Percentiles rank a stretch among this genome's conserved stretches.
phyloP scores from a whole-genome alignment of 2,329 filamentous ascomycete genomes.

The Chaetomiaceae sp. region DNA sequence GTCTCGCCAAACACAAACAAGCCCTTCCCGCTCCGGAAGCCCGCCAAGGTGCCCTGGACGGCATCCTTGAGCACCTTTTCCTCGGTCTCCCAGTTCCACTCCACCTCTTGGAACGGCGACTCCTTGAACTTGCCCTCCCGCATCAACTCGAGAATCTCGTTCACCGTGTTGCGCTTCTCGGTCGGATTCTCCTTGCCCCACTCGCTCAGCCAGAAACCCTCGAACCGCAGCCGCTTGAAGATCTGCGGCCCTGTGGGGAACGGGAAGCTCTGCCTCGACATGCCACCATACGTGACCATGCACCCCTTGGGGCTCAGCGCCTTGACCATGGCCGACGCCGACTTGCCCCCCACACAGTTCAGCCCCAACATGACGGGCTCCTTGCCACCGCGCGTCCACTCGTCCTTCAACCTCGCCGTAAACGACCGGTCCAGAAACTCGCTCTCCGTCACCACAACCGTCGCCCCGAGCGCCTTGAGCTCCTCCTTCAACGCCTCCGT shows the following conservation, averaged over 20 bases:
- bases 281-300: constrained; percentile 91
- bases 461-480: constrained; percentile 51
- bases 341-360: constrained; percentile 92
- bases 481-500: constrained; percentile 57
- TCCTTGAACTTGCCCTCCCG: constrained; percentile 75
- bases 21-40: constrained; percentile 83
- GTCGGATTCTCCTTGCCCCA: constrained; percentile 75
- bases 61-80: constrained; percentile 64
- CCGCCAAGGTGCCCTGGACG: constrained; percentile 77
- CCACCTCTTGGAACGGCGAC: constrained; percentile 74
- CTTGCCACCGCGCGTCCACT: constrained; percentile 66
- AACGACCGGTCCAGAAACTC: constrained; percentile 58
- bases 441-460: constrained; percentile 53
- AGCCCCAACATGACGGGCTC: constrained; percentile 73
- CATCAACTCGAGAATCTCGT: constrained; percentile 74
- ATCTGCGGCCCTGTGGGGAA: constrained; percentile 83
- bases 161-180: constrained; percentile 75
- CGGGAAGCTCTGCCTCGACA: constrained; percentile 81
- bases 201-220: constrained; percentile 90
- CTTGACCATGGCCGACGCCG: constrained; percentile 73
- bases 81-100: constrained; percentile 79
- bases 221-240: constrained; percentile 84
- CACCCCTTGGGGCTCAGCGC: constrained; percentile 63
- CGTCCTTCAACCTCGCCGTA: constrained; percentile 50
- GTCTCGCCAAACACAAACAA: constrained; percentile 75